These are phyloP conservation scores for Thielaviopsis euricoi DNA, from an alignment of 2,329 filamentous ascomycete genomes.

Conservation along the genomic window DNA sequence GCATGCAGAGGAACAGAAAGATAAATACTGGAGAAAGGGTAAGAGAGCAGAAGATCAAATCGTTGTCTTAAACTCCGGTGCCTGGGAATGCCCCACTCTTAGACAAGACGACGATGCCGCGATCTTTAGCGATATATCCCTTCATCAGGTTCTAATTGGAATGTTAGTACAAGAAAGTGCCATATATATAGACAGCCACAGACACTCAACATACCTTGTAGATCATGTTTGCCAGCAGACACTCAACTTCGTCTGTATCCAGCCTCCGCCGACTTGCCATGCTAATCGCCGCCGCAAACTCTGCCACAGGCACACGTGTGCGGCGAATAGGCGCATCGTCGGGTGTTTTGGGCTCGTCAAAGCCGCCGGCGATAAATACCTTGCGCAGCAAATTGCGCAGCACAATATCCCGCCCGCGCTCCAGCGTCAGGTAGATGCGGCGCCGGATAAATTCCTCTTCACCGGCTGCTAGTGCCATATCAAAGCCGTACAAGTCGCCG, in stretches of 20 bases:
- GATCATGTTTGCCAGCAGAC: conserved; percentile 86
- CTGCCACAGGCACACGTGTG: conserved; percentile 64
- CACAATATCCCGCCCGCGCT: conserved; percentile 80
- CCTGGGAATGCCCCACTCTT: conserved; percentile 89
- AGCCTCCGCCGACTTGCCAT: conserved; percentile 52
- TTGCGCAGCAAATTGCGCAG: conserved; percentile 83
- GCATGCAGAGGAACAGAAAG: neutral
- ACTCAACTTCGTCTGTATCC: conserved; percentile 89
- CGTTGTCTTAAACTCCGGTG: conserved; percentile 43
- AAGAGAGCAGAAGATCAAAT: neutral
- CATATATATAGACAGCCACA: neutral
- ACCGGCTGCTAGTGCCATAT: conserved; percentile 59
- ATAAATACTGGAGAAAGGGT: neutral
- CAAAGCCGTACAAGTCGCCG: conserved; percentile 72
- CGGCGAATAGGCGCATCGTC: conserved; percentile 47
- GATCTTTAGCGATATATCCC: conserved; percentile 87
- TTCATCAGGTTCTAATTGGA: conserved; percentile 69
- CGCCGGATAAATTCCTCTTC: conserved; percentile 89
- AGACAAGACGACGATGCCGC: conserved; percentile 78
- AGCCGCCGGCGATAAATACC: conserved; percentile 74
- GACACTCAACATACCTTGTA: conserved; percentile 57
- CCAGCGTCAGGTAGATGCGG: conserved; percentile 86
- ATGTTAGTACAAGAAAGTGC: neutral
- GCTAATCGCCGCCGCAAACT: conserved; percentile 73
- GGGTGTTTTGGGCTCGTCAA: conserved; percentile 58